These are phyloP conservation scores for Cutaneotrichosporon cutaneum DNA, from an alignment of 1,284 basidiomycete genomes.

Conservation along the genomic window DNA sequence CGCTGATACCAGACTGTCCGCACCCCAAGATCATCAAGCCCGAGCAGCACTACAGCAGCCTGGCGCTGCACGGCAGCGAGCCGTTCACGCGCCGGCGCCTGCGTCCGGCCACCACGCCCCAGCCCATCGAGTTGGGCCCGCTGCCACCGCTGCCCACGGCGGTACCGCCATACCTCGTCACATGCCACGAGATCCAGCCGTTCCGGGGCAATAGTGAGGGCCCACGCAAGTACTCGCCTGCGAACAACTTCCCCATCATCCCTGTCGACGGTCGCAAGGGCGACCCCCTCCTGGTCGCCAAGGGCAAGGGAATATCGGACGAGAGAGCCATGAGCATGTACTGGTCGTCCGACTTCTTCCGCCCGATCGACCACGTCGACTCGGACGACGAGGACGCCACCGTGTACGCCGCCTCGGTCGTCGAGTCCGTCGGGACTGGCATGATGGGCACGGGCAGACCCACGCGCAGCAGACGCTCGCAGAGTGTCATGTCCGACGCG, in stretches of 20 bases:
- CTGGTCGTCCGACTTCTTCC: slow-evolving; percentile 12
- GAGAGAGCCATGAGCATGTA: not conserved
- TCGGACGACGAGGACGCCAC: slow-evolving; percentile 10
- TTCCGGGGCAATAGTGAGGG: not conserved
- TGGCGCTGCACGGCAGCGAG: not conserved
- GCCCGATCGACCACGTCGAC: not conserved
- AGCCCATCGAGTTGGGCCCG: not conserved
- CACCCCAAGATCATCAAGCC: slow-evolving; percentile 4
- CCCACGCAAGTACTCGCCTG: not conserved
- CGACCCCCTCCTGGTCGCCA: slow-evolving; percentile 1
- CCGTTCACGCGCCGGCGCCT: not conserved
- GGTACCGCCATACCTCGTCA: slow-evolving; percentile 3
- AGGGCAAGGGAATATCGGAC: not conserved
- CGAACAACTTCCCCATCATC: slow-evolving; percentile 41
- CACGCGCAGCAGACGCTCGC: slow-evolving; percentile 6
- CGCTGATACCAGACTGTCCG: slow-evolving; percentile 4
- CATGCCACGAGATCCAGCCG: slow-evolving; percentile 10
- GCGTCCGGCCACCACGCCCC: not conserved
- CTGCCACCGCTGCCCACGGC: not conserved
- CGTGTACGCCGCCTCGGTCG: not conserved
- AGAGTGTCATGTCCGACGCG: slow-evolving; percentile 9
- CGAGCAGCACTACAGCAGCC: slow-evolving; percentile 3
- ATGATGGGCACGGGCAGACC: not conserved
- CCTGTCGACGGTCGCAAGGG: slow-evolving; percentile 61
- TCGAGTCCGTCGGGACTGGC: not conserved